Evolutionary conservation across 2,329 filamentous ascomycete genomes (phyloP).

Genomic region (Emericellopsis atlantica): DNA sequence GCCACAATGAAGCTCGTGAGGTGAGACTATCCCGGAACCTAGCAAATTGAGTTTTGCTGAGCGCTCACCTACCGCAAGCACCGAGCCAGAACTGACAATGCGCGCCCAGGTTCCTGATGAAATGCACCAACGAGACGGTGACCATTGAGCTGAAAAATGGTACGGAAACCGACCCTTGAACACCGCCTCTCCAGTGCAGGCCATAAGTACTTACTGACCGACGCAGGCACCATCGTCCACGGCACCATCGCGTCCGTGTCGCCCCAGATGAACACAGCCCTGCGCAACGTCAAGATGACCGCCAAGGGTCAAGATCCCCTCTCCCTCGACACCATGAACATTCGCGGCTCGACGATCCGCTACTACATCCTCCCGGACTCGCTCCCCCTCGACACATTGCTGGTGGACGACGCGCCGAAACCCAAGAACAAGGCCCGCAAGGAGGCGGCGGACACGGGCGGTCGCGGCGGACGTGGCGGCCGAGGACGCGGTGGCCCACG

Average conservation of each 20-base stretch:
- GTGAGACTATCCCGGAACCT: conserved; percentile 36
- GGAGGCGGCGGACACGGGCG: conserved; percentile 51
- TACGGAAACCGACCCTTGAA: conserved; percentile 23
- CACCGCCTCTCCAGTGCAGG: neutral
- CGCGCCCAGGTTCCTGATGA: conserved; percentile 81
- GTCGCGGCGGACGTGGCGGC: conserved; percentile 37
- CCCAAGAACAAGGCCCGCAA: conserved; percentile 99
- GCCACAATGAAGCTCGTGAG: conserved; percentile 90
- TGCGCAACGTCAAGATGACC: conserved; percentile 96
- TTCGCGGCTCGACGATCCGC: conserved; percentile 89
- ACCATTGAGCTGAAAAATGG: conserved; percentile 98
- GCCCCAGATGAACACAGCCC: conserved; percentile 95
- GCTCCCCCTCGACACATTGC: conserved; percentile 82
- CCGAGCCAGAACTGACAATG: conserved; percentile 5
- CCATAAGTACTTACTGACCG: neutral
- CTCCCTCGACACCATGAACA: conserved; percentile 87
- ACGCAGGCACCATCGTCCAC: conserved; percentile 78
- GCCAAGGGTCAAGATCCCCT: conserved; percentile 77
- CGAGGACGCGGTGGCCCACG: conserved; percentile 41
- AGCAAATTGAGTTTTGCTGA: too few relatives aligned
- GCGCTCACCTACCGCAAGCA: conserved; percentile 3
- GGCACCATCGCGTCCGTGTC: conserved; percentile 95
- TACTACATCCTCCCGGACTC: conserved; percentile 96
- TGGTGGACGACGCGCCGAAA: conserved; percentile 95
- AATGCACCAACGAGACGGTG: conserved; percentile 97